These are phyloP conservation scores for Monotropa hypopitys DNA, from an alignment of 179 eudicot species.

Conservation along the genomic window DNA sequence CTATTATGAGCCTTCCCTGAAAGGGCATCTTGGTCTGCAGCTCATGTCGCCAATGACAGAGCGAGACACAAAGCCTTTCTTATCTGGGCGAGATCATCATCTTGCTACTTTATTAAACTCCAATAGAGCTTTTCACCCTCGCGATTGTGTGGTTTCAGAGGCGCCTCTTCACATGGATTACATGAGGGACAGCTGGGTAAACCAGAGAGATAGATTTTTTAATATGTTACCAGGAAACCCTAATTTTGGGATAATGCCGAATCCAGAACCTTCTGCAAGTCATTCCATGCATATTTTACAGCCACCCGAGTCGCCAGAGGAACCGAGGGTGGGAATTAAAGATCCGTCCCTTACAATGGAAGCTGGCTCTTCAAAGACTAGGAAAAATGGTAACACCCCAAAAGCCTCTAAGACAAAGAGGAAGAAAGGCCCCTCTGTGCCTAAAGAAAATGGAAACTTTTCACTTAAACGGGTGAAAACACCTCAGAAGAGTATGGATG, in stretches of 20 bases:
- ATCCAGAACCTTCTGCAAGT: slow-evolving; percentile 28
- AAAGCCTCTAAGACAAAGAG: slow-evolving; percentile 60
- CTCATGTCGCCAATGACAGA: slow-evolving; percentile 40
- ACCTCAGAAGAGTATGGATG: slow-evolving; percentile 50
- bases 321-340: slow-evolving; percentile 37
- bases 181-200: slow-evolving; percentile 53
- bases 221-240: slow-evolving; percentile 49
- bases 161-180: slow-evolving; percentile 45
- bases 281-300: slow-evolving; percentile 57
- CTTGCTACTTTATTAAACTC: slow-evolving; percentile 1
- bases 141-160: slow-evolving; percentile 40
- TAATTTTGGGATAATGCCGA: slow-evolving; percentile 13
- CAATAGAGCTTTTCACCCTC: slow-evolving; percentile 28
- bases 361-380: slow-evolving; percentile 38
- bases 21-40: slow-evolving; percentile 42
- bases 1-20: slow-evolving; percentile 42
- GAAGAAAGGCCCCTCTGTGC: slow-evolving; percentile 38
- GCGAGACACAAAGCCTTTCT: slow-evolving; percentile 27
- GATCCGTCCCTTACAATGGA: slow-evolving; percentile 25
- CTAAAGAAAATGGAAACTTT: slow-evolving; percentile 46
- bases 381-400: slow-evolving; percentile 35
- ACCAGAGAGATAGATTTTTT: slow-evolving; percentile 37
- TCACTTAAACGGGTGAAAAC: slow-evolving; percentile 45
- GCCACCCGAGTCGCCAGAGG: slow-evolving; percentile 42
- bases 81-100: slow-evolving; percentile 30